Base-by-base conservation (phyloP, 768 basidiomycete genomes). In the Auriscalpium vulgare region DNA sequence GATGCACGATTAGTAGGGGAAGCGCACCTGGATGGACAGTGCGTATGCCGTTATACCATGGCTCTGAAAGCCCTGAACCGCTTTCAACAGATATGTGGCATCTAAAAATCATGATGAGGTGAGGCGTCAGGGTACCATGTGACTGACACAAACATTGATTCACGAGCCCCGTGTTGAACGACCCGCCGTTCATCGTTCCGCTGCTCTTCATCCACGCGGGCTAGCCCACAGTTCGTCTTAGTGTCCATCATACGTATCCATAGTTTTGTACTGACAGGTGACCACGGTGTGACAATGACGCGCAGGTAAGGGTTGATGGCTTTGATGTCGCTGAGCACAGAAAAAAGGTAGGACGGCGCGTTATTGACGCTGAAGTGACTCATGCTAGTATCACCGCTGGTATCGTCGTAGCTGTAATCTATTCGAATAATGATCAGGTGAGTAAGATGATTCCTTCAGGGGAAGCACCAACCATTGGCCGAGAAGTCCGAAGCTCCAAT, bases 121-220 rank as follows among this genome's bases (percentile, higher is more conserved):
- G 34, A 43, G 36, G 9, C 4, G 21, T 8, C 43, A n/a, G 37
- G 19, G 17, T n/a, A n/a, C 10, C 49, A 29, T 46, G 5, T 37
- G 35, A 52, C 11, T 2, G 51, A 21, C 8, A 21, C 8, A 57
- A 58, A 87, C 82, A 83, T 0, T 69, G 65, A 43, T 65, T 66
- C 40, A 78, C 68, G 55, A 36, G 21, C 11, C 43, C 54, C 82
- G 47, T 73, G 69, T 0, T 79, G 75, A 34, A 74, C 62, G 51
- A 89, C 66, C 86, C 87, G 1, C 87, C 87, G 29, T 81, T 74
- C 83, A 88, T 87, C 0, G 79, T 78, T 4, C 75, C 76, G 55
- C 76, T 81, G 49, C 71, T 73, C 68, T 90, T 90, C 86, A 88
- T 88, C 88, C 88, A 91, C 4, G 72, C 84, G 10, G 88, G 88